A percentile compares a stretch with the other conserved stretches of the same genome.
phyloP scores from a whole-genome alignment of 495 filamentous ascomycete genomes.

The Endocarpon pusillum region DNA sequence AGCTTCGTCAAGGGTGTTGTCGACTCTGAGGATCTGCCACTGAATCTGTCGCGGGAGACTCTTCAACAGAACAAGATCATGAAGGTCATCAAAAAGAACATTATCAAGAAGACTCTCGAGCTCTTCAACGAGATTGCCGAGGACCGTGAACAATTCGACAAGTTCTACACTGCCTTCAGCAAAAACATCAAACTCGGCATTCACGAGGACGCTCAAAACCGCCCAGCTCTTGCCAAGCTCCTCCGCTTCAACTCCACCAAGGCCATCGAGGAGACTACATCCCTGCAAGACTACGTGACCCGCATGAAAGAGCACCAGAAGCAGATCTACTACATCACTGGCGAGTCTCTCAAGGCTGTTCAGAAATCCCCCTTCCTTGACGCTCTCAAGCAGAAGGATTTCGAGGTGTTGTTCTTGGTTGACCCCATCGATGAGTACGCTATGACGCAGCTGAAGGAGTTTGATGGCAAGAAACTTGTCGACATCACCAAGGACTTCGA shows the following conservation, averaged over 20 bases:
- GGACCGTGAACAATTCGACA: constrained; percentile 99
- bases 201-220: constrained; percentile 99
- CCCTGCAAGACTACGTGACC: constrained; percentile 88
- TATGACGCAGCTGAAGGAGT: constrained; percentile 99
- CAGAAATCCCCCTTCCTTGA: constrained; percentile 97
- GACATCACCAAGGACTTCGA: constrained; percentile 99
- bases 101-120: constrained; percentile 99
- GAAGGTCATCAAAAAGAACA: constrained; percentile 99
- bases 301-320: constrained; percentile 99
- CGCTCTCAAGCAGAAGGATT: constrained; percentile 97
- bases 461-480: constrained; percentile 98
- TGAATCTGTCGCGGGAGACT: constrained; percentile 99
- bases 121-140: constrained; percentile 97
- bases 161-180: constrained; percentile 98
- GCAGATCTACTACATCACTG: constrained; percentile 99
- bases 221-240: constrained; percentile 82
- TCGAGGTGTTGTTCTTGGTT: constrained; percentile 97
- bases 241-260: constrained; percentile 98
- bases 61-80: constrained; percentile 99
- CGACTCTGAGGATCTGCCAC: constrained; percentile 95
- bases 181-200: constrained; percentile 99
- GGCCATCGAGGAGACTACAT: constrained; percentile 89
- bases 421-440: constrained; percentile 99
- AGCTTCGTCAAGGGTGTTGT: constrained; percentile 99
- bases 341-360: constrained; percentile 97